phyloP scores from a whole-genome alignment of 345 rosid genomes.

The Rhizophora mangle region DNA sequence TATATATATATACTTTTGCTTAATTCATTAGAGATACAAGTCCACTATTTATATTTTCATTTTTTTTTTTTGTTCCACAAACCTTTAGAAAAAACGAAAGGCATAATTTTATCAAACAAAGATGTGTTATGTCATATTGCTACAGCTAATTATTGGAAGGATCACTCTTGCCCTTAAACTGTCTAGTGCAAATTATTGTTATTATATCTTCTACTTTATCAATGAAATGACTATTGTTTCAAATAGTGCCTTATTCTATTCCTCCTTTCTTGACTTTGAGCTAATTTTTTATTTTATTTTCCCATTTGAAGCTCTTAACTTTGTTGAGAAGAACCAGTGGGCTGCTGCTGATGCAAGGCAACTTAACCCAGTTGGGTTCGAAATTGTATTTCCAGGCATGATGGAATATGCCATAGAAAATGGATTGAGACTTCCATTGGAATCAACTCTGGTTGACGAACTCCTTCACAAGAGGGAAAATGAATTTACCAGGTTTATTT shows the following conservation, averaged over 20 bases:
- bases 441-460: background rate
- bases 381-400: constrained; percentile 16
- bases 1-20: too few relatives aligned
- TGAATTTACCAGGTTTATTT: background rate
- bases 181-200: background rate
- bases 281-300: too few relatives aligned
- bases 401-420: background rate
- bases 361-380: constrained; percentile 1
- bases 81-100: too few relatives aligned
- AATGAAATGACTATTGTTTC: background rate
- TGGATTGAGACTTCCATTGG: constrained; percentile 7
- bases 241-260: too few relatives aligned
- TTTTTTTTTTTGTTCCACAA: background rate
- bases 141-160: too few relatives aligned
- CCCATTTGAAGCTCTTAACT: too few relatives aligned
- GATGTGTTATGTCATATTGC: too few relatives aligned
- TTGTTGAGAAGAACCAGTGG: background rate
- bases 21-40: background rate
- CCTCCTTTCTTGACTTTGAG: too few relatives aligned
- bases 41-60: background rate
- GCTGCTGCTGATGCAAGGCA: constrained; percentile 8
- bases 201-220: background rate
- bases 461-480: constrained; percentile 4
- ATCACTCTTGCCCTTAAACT: too few relatives aligned
- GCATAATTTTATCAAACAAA: background rate